Evolutionary conservation across 768 basidiomycete genomes (phyloP).

Genomic region (Fomitopsis serialis): DNA sequence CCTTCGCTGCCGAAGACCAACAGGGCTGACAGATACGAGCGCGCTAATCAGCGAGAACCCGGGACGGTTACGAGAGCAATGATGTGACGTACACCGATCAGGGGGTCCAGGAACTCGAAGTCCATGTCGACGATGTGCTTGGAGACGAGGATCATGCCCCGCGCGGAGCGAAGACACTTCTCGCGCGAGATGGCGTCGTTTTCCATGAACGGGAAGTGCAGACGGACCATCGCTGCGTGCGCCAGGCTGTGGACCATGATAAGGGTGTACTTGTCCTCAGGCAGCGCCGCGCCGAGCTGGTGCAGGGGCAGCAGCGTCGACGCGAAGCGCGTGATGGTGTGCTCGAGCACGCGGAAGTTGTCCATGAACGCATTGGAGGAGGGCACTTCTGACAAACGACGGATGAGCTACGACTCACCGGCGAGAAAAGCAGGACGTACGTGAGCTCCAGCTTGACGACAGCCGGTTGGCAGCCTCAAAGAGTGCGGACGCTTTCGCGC

Average conservation of each 20-base stretch:
- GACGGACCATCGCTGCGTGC: slow-evolving; percentile 59
- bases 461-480: slow-evolving; percentile 64
- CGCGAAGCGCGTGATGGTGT: slow-evolving; percentile 57
- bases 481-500: slow-evolving; percentile 73
- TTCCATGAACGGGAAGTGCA: slow-evolving; percentile 57
- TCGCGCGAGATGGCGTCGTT: slow-evolving; percentile 58
- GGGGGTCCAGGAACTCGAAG: slow-evolving; percentile 70
- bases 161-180: slow-evolving; percentile 62
- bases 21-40: slow-evolving; percentile 45
- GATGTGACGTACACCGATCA: slow-evolving; percentile 55
- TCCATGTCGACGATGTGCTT: slow-evolving; percentile 61
- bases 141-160: slow-evolving; percentile 52
- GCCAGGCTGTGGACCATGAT: slow-evolving; percentile 61
- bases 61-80: not conserved
- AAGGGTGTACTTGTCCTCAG: slow-evolving; percentile 55
- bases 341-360: slow-evolving; percentile 57
- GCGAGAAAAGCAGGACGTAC: slow-evolving; percentile 31
- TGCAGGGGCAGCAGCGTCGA: slow-evolving; percentile 60
- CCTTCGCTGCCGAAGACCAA: slow-evolving; percentile 67
- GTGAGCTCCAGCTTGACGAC: slow-evolving; percentile 53
- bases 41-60: not conserved
- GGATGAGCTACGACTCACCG: too few relatives aligned
- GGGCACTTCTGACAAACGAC: slow-evolving; percentile 28
- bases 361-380: slow-evolving; percentile 45
- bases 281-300: slow-evolving; percentile 50